A percentile compares a stretch with the other conserved stretches of the same genome.
phyloP scores from a whole-genome alignment of 805 yeast species.

The Metahyphopichia silvanorum region DNA sequence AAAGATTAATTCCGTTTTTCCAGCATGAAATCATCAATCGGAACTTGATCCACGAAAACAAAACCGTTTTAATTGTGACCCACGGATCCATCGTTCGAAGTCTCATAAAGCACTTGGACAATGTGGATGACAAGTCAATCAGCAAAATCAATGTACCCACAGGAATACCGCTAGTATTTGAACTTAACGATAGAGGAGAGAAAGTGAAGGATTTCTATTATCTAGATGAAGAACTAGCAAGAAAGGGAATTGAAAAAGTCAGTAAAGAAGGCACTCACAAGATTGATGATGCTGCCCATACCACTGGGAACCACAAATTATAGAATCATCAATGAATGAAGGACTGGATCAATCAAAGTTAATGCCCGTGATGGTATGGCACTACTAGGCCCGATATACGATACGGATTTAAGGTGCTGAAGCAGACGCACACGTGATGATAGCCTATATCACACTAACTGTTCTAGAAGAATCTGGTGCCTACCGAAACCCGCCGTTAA shows the following conservation, averaged over 20 bases:
- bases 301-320: neutral
- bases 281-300: neutral
- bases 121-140: conserved; percentile 35
- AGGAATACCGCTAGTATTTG: conserved; percentile 43
- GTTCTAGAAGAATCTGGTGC: no score
- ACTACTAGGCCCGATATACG: no score
- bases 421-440: no score
- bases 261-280: conserved; percentile 20
- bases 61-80: conserved; percentile 36
- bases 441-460: no score
- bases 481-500: no score
- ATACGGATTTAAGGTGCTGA: no score
- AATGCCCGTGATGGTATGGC: no score
- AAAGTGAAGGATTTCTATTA: conserved; percentile 30
- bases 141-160: conserved; percentile 42
- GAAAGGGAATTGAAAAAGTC: conserved; percentile 34
- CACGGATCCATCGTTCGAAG: conserved; percentile 44
- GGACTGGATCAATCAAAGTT: no score
- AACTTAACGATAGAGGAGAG: conserved; percentile 27
- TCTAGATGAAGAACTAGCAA: conserved; percentile 39
- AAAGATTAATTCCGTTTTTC: conserved; percentile 37
- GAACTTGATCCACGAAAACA: conserved; percentile 18
- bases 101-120: conserved; percentile 33
- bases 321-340: no score
- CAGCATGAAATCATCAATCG: conserved; percentile 23